These are phyloP conservation scores for Vicia faba DNA, from an alignment of 306 rosid species.

Conservation along the genomic window DNA sequence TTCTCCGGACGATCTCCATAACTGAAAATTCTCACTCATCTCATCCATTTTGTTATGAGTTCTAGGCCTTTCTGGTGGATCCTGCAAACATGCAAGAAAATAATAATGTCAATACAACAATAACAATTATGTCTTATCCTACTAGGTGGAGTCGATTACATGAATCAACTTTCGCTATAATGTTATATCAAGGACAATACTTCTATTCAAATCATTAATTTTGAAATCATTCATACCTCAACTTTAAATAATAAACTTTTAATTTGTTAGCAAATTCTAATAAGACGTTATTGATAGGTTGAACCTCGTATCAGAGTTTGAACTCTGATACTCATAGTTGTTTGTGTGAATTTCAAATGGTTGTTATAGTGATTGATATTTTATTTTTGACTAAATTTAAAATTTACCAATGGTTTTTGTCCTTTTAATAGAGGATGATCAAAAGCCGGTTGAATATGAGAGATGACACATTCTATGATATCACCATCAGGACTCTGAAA, in stretches of 20 bases:
- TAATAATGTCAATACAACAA: neutral
- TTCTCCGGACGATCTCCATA: constrained; percentile 73
- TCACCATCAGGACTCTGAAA: constrained; percentile 91
- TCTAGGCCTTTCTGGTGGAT: constrained; percentile 82
- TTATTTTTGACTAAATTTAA: neutral
- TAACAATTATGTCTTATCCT: too few species aligned
- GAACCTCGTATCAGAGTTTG: too few species aligned
- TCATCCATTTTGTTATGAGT: constrained; percentile 37
- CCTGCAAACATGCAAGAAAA: constrained; percentile 49
- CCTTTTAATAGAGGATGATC: constrained; percentile 84
- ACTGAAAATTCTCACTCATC: constrained; percentile 56
- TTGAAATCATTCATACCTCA: neutral
- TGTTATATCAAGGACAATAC: too few species aligned
- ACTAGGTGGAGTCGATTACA: too few species aligned
- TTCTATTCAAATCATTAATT: too few species aligned
- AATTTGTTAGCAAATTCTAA: neutral
- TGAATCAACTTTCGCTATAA: too few species aligned
- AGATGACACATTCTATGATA: constrained; percentile 75
- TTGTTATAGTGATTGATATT: too few species aligned
- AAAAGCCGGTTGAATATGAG: constrained; percentile 92
- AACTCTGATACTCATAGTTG: too few species aligned
- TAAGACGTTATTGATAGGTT: too few species aligned
- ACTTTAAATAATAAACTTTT: neutral
- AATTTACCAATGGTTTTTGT: constrained; percentile 70
- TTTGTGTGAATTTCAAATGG: too few species aligned